Base-by-base conservation (phyloP, 768 basidiomycete genomes). In the Daedalea quercina region DNA sequence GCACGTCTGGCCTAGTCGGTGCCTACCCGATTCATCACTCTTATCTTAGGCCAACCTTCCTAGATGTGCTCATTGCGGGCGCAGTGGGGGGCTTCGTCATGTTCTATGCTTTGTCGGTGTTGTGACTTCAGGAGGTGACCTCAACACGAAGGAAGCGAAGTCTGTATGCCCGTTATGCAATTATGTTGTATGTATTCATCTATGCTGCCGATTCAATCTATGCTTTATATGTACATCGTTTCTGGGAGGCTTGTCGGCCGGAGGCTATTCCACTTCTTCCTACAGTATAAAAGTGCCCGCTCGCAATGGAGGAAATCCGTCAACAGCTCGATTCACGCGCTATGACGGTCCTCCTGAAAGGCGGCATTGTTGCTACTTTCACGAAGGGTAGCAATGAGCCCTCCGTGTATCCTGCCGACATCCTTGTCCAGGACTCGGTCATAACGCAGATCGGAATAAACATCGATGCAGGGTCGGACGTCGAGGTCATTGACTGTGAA, bases 361-460 rank as follows among this genome's bases (percentile, higher is more conserved):
- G 60, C 17, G 65, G 64, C 4, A 53, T 58, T 8, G 43, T 67
- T 24, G 61, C 62, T 11, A 67, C 65, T 3, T 67, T 52, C 54
- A 58, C 54, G 1, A 56, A 56, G 26, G 54, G 57, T 12, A 53
- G 47, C 25, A 43, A 60, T 33, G 34, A 46, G 12, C 50, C 62
- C 17, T 45, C 25, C n/a, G 55, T 58, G 20, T 61, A 53, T 59
- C 57, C 59, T 34, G 57, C 64, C 19, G 65, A 66, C 44, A 60
- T 69, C 17, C 57, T 67, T 26, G 54, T 69, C 35, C 58, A 63
- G 23, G 60, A 60, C 9, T 56, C 50, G 11, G 61, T 53, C 20
- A 69, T 69, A 45, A 57, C 58, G 2, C 53, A 56, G 33, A 59
- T 69, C 40, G 63, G 46, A 24, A 44, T 53, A 41, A 43, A 60